Evolutionary conservation across 352 stramenopile species (phyloP).

Genomic region (Elongisporangium anandrum): DNA sequence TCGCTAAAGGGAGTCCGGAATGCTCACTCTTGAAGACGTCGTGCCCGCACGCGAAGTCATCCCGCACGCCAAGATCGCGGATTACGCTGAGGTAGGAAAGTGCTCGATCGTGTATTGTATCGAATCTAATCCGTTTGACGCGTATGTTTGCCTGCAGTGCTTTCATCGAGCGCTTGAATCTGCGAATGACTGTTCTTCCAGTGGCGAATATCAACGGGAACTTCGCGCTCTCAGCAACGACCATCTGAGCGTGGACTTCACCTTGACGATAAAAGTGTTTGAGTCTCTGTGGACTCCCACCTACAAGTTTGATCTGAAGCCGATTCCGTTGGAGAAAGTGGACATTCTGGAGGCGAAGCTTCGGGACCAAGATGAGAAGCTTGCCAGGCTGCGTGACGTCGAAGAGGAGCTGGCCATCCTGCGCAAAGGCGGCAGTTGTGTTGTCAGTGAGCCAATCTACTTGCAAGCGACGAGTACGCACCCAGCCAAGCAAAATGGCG

Average conservation of each 20-base stretch:
- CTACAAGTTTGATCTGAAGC: not conserved
- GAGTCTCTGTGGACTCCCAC: not conserved
- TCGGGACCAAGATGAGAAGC: not conserved
- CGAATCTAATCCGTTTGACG: too few species aligned
- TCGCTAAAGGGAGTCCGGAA: not conserved
- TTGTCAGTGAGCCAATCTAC: too few species aligned
- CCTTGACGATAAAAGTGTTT: conserved; percentile 1
- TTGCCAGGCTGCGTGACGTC: too few species aligned
- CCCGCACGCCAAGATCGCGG: not conserved
- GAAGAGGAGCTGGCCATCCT: too few species aligned
- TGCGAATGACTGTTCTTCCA: too few species aligned
- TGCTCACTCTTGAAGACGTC: not conserved
- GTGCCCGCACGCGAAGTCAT: not conserved
- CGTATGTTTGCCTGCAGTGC: not conserved
- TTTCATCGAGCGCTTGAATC: conserved; percentile 2
- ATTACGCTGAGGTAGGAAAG: not conserved
- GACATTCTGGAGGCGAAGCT: not conserved
- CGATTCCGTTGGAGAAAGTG: not conserved
- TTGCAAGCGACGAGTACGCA: too few species aligned
- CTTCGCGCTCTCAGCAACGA: not conserved
- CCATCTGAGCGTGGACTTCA: not conserved
- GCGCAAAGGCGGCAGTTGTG: too few species aligned
- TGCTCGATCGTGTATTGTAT: too few species aligned
- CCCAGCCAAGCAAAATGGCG: too few species aligned
- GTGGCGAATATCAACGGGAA: not conserved